These are phyloP conservation scores for Argentina anserina DNA, from an alignment of 306 rosid species.

Conservation along the genomic window DNA sequence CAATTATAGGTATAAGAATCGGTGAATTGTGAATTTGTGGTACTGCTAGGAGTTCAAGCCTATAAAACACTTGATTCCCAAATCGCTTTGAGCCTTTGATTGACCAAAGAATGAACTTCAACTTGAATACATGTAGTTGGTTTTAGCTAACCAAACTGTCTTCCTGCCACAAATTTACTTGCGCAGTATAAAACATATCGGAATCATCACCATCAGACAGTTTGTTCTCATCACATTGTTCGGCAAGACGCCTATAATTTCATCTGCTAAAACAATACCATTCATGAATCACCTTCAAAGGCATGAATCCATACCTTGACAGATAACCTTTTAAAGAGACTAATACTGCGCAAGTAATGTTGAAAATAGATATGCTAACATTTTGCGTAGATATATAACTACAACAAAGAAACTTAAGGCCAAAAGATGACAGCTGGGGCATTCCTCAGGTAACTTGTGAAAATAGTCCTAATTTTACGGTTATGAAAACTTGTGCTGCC, in stretches of 20 bases:
- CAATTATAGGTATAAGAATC: too few species aligned
- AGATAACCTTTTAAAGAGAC: neutral
- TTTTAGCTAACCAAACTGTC: too few species aligned
- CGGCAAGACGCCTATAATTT: neutral
- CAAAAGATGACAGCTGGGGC: neutral
- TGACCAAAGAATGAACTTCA: too few species aligned
- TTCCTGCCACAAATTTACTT: neutral
- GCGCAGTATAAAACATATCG: too few species aligned
- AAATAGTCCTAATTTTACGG: neutral
- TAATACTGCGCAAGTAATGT: neutral
- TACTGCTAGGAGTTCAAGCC: too few species aligned
- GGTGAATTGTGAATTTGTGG: too few species aligned
- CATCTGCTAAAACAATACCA: neutral
- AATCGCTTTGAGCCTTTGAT: too few species aligned
- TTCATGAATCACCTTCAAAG: neutral
- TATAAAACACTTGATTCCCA: too few species aligned
- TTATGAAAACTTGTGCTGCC: slow-evolving; percentile 1
- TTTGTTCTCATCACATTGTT: neutral
- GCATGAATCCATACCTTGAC: neutral
- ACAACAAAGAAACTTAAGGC: slow-evolving; percentile 1
- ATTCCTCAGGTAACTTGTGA: neutral
- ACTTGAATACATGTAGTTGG: too few species aligned
- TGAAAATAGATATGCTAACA: neutral
- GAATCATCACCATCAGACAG: neutral
- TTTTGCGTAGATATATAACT: neutral